Base-by-base conservation (phyloP, 164 flowering plant genomes). In the Sextonia rubra region DNA sequence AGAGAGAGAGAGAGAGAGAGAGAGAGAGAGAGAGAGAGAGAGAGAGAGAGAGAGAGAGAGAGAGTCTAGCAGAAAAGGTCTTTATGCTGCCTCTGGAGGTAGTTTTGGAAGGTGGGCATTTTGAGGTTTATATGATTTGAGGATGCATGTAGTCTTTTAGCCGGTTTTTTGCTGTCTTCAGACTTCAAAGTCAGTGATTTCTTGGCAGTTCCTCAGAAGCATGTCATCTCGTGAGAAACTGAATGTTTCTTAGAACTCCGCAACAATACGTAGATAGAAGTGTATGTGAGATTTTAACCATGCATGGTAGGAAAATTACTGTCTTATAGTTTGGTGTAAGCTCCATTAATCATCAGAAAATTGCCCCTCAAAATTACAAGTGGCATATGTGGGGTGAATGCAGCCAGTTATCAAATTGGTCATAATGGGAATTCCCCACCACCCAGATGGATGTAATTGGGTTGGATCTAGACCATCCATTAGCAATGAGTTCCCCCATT, bases 31-130 rank as follows among this genome's bases (percentile, higher is more conserved):
- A 61, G 64, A 61, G 64, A 23, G 64, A 23, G 64, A 60, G 25
- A 60, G 25, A 60, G 64, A 60, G 25, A 60, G 63, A 60, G 32
- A 30, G 32, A 30, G 32, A 30, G 32, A 32, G 24, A 60, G 5
- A 74, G 66, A 56, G 64, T 25, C 64, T 60, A 37, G 44, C 44
- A 37, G 67, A 79, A 69, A 71, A 70, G 68, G 71, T 71, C 64
- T 7, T 24, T 15, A 52, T 17, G 58, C 58, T 52, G 14, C 27
- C 23, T 25, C 14, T 61, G 14, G 64, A 61, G 64, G 27, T 23
- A 61, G 64, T 25, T 25, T 61, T 25, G 27, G 27, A 61, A 15
- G 64, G 64, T 61, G 64, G n/a, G 67, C n/a, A 25, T 15, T 64
- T 64, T 64, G 44, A 29, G 67, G 17, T 64, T 64, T 25, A 25